Base-by-base conservation (phyloP, 2,329 filamentous ascomycete genomes). In the Colletotrichum spaethianum region DNA sequence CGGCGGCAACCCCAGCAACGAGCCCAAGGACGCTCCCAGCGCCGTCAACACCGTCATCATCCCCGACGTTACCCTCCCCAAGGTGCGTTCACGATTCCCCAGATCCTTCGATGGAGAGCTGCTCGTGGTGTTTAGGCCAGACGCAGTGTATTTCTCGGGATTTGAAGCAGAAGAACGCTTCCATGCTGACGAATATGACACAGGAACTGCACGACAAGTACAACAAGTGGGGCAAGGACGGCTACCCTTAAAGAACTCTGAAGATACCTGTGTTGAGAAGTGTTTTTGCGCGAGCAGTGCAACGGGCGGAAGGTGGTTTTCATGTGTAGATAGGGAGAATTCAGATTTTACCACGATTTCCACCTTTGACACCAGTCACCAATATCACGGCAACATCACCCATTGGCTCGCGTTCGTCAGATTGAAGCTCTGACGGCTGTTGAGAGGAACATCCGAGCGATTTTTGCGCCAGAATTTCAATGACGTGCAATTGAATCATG, bases 161-260 rank as follows among this genome's bases (percentile, higher is more conserved):
- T 42, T 48, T 48, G 38, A 40, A 44, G 57, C 44, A 14, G 8
- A 46, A 55, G n/a, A 44, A 31, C 26, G 7, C 55, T 40, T 18
- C 8, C 50, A 53, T 46, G 72, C 72, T 77, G 18, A 75, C 68
- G 20, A 40, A 50, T 12, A n/a, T 31, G 36, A 42, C 60, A 70
- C 79, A 97, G 94, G 89, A 93, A 79, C 91, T 98, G 75, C 96
- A 99, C 87, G 96, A 99, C 78, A 93, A 93, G 87, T 98, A 93
- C 91, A 99, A 99, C 93, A 99, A 99, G 90, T 98, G 94, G 91
- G 96, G 96, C 84, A 98, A 98, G 91, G 96, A 98, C 77, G 95
- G 94, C 78, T 98, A 93, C 86, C 83, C 83, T 77, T 94, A 87
- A 81, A 80, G 63, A 53, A 48, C 31, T 61, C 31, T 61, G 60